phyloP scores from a whole-genome alignment of 805 yeast species.

The Hanseniaspora nectarophila region DNA sequence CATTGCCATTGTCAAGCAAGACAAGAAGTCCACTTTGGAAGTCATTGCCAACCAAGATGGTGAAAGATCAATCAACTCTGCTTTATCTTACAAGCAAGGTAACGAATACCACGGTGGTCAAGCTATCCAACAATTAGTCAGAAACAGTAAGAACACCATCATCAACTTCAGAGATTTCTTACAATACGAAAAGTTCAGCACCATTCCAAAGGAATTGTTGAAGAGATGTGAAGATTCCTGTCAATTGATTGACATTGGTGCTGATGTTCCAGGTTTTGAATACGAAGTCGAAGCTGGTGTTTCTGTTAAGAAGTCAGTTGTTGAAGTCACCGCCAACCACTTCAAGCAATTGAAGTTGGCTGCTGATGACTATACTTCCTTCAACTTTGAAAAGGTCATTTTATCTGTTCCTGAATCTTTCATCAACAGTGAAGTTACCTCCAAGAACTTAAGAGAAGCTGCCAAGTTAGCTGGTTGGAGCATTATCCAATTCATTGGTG shows the following conservation, averaged over 20 bases:
- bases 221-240: slow-evolving; percentile 50
- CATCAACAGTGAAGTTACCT: slow-evolving; percentile 48
- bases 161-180: slow-evolving; percentile 87
- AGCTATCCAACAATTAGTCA: slow-evolving; percentile 80
- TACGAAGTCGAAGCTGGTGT: slow-evolving; percentile 28
- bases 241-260: slow-evolving; percentile 26
- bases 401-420: slow-evolving; percentile 85
- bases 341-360: slow-evolving; percentile 68
- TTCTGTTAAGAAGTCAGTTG: slow-evolving; percentile 42
- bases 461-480: slow-evolving; percentile 63
- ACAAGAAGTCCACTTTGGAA: slow-evolving; percentile 70
- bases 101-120: slow-evolving; percentile 98
- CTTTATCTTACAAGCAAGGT: slow-evolving; percentile 77
- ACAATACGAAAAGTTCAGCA: slow-evolving; percentile 40
- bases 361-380: slow-evolving; percentile 87
- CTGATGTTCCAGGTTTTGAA: slow-evolving; percentile 58
- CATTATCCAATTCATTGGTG: slow-evolving; percentile 78
- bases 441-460: slow-evolving; percentile 46
- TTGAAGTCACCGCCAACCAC: slow-evolving; percentile 75
- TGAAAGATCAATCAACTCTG: slow-evolving; percentile 91
- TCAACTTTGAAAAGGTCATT: slow-evolving; percentile 66
- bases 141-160: slow-evolving; percentile 80
- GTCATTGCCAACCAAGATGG: slow-evolving; percentile 99
- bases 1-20: slow-evolving; percentile 72
- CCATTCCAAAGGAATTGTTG: slow-evolving; percentile 52